Base-by-base conservation (phyloP, 2,329 filamentous ascomycete genomes). In the Chaetomium sp. region DNA sequence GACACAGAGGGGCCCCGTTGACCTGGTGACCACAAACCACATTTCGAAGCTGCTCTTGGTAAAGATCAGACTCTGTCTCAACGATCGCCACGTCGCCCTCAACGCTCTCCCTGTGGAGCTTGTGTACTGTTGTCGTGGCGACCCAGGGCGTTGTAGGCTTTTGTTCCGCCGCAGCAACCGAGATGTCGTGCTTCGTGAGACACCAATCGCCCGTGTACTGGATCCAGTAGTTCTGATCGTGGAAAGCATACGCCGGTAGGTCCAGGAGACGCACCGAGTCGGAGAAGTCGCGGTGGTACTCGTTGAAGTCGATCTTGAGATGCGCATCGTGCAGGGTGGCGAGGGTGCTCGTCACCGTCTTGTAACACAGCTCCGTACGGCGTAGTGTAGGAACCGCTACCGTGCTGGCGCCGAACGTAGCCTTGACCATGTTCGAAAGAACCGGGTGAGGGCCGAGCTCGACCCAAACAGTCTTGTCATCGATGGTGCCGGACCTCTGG, bases 401-500 rank as follows among this genome's bases (percentile, higher is more conserved):
- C 13, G 57, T 60, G 4, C 38, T 5, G 13, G n/a, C 31, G 3
- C 60, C 60, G 16, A 66, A 57, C 13, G 50, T 38, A 21, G 49
- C 53, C 53, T 38, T 60, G 25, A 66, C 83, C 82, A 92, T 87
- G 65, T 84, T 84, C 53, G 83, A 82, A 75, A 86, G 90, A 16
- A 92, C 84, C 0, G 89, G 88, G 71, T 91, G 87, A 45, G 90
- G 89, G n/a, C 90, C 90, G 68, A 92, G 78, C 74, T 93, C 90
- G 63, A 93, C 78, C 85, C 86, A 92, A 33, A 87, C 82, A 6
- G 88, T 90, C 76, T 87, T 86, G 68, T 87, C 85, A 67, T 88
- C 82, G 55, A 90, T 85, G 19, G 83, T 75, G 66, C 83, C 83
- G n/a, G 82, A 78, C 57, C 84, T 79, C 71, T 86, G 82, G 8